These are phyloP conservation scores for Trametes maxima DNA, from an alignment of 768 basidiomycete genomes.

Conservation along the genomic window DNA sequence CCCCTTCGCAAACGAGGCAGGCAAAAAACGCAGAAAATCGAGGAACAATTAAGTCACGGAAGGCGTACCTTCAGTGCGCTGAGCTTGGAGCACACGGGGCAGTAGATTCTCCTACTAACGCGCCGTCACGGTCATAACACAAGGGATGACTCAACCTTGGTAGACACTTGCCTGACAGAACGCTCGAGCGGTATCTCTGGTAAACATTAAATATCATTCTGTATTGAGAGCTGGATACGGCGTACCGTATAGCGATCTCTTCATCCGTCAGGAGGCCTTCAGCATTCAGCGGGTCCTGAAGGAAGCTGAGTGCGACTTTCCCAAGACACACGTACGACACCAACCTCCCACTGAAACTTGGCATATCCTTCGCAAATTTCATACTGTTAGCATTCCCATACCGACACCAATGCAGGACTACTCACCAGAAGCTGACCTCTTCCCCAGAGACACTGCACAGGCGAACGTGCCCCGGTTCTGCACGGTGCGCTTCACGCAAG, in stretches of 20 bases:
- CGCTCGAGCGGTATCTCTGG: conserved; percentile 73
- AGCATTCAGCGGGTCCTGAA: conserved; percentile 80
- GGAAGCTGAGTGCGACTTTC: neutral
- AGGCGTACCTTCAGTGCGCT: conserved; percentile 79
- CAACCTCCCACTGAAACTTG: conserved; percentile 36
- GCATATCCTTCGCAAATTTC: conserved; percentile 20
- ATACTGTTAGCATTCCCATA: neutral
- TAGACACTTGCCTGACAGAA: conserved; percentile 70
- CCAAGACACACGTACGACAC: neutral
- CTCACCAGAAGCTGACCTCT: conserved; percentile 7
- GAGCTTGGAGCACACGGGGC: conserved; percentile 88
- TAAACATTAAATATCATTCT: neutral
- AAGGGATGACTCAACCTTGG: neutral
- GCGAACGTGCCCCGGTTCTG: neutral
- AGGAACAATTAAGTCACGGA: neutral
- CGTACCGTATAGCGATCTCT: conserved; percentile 84
- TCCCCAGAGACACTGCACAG: neutral
- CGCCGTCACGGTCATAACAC: neutral
- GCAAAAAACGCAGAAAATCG: neutral
- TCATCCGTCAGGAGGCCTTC: conserved; percentile 86
- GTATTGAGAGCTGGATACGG: neutral
- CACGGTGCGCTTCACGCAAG: neutral
- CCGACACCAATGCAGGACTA: neutral
- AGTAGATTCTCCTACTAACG: conserved; percentile 69
- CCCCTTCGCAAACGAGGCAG: no score